Conservation (phyloP, 768 basidiomycete species). For the Hydnomerulius pinastri region DNA sequence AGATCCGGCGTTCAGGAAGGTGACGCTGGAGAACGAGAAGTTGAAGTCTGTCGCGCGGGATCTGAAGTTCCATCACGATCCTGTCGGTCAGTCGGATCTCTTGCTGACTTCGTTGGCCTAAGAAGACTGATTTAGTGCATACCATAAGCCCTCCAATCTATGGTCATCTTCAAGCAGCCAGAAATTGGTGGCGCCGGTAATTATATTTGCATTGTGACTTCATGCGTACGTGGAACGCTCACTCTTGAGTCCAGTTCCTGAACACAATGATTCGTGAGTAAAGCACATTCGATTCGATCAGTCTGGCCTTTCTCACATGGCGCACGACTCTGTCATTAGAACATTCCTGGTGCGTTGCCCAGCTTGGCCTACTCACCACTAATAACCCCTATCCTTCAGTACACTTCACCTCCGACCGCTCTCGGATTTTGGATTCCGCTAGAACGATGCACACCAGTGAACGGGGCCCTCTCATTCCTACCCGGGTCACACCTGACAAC, state of each 20-base stretch:
- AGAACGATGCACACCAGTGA: slow-evolving; percentile 79
- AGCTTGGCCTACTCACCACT: slow-evolving; percentile 4
- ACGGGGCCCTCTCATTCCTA: slow-evolving; percentile 86
- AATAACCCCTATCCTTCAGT: slow-evolving; percentile 46
- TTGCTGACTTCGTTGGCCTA: neutral
- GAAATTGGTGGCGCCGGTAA: slow-evolving; percentile 90
- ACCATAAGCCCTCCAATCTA: slow-evolving; percentile 76
- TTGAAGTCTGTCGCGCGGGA: slow-evolving; percentile 73
- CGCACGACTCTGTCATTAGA: slow-evolving; percentile 34
- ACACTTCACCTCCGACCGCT: slow-evolving; percentile 89
- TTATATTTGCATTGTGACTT: slow-evolving; percentile 9
- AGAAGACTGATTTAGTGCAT: neutral
- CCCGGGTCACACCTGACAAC: slow-evolving; percentile 85
- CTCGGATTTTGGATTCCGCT: slow-evolving; percentile 97
- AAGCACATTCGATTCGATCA: neutral
- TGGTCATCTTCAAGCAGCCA: slow-evolving; percentile 95
- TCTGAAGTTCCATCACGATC: slow-evolving; percentile 82
- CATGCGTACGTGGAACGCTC: neutral
- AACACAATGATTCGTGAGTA: slow-evolving; percentile 92
- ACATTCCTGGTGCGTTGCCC: slow-evolving; percentile 65
- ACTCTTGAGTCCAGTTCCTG: slow-evolving; percentile 58
- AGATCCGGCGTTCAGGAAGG: slow-evolving; percentile 76
- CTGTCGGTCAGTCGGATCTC: slow-evolving; percentile 57
- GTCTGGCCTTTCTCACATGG: neutral
- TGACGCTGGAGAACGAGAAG: slow-evolving; percentile 78